Evolutionary conservation across 306 rosid genomes (phyloP), one percentile per base, ranked within the genome.

Genomic region (Pachyrhizus erosus): DNA sequence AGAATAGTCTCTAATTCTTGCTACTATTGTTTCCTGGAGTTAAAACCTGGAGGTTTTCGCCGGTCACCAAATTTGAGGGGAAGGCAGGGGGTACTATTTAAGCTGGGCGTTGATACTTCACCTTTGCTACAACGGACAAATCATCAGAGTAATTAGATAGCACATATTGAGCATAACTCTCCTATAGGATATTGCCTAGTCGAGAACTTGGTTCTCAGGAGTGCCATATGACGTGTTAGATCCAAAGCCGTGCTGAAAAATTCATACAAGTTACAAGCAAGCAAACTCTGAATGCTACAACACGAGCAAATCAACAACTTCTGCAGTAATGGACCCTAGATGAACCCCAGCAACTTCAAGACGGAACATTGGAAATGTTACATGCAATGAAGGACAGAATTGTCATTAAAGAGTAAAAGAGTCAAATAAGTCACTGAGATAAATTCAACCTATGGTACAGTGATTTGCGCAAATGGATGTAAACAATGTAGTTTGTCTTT

Each of bases 361-460:
- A 78, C 70, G 39, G 89, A 77, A 48, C 55, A 24, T 45, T 14
- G 60, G 49, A 52, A 77, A 76, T 75, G 66, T 82, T 80, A n/a
- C 60, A 54, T 37, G 61, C 49, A 58, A 34, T 18, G 66, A 51
- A 11, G 76, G 42, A 66, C 39, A 49, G 67, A 81, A 67, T 82
- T 81, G 84, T 45, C 48, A 45, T 60, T 24, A 76, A 67, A 79
- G 24, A 76, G 85, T 62, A 80, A 84, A 70, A 61, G 33, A 51
- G 76, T 43, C 34, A 51, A 68, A 75, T 39, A 77, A 48, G 57
- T 51, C 70, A 54, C 42, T 45, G 64, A 75, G 57, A 80, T 58
- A 83, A 34, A 68, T 51, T 43, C 79, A 77, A 80, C 52, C 26
- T 39, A 21, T 18, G 42, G 13, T 73, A 58, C 76, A 81, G 69